phyloP scores from a whole-genome alignment of 768 basidiomycete genomes.

The Pholiota molesta region DNA sequence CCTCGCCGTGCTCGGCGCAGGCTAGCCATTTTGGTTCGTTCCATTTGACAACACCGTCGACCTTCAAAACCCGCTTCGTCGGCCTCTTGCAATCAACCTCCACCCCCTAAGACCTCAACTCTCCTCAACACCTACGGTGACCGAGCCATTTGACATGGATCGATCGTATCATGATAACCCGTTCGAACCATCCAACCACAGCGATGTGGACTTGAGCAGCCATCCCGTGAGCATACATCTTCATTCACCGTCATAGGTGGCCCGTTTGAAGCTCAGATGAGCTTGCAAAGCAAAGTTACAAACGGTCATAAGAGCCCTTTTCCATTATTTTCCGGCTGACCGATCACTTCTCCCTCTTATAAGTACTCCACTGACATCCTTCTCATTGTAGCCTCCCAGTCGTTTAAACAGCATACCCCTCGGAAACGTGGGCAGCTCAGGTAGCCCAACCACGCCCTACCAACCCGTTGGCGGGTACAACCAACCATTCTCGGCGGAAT shows the following conservation, averaged over 20 bases:
- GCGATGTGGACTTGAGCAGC: conserved; percentile 3
- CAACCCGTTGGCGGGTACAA: conserved; percentile 9
- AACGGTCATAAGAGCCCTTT: neutral
- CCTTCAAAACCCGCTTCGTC: neutral
- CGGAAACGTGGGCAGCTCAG: conserved; percentile 11
- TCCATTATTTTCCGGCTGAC: neutral
- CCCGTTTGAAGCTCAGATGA: neutral
- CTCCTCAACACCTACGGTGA: neutral
- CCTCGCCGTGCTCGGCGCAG: neutral
- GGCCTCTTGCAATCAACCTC: neutral
- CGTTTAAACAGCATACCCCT: conserved; percentile 22
- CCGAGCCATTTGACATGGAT: conserved; percentile 3
- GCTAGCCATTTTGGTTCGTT: neutral
- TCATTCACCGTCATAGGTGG: neutral
- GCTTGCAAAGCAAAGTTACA: neutral
- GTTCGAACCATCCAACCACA: conserved; percentile 3
- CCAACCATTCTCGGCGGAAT: conserved; percentile 19
- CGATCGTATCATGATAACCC: conserved; percentile 14
- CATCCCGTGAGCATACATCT: neutral
- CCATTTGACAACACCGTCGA: neutral
- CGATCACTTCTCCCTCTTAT: neutral
- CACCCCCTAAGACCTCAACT: neutral
- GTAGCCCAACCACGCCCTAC: conserved; percentile 13
- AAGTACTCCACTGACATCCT: neutral
- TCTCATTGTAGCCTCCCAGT: conserved; percentile 3